Evolutionary conservation across 2,329 filamentous ascomycete genomes (phyloP), one percentile per base, ranked within the genome.

Genomic region (Seiridium unicorne): DNA sequence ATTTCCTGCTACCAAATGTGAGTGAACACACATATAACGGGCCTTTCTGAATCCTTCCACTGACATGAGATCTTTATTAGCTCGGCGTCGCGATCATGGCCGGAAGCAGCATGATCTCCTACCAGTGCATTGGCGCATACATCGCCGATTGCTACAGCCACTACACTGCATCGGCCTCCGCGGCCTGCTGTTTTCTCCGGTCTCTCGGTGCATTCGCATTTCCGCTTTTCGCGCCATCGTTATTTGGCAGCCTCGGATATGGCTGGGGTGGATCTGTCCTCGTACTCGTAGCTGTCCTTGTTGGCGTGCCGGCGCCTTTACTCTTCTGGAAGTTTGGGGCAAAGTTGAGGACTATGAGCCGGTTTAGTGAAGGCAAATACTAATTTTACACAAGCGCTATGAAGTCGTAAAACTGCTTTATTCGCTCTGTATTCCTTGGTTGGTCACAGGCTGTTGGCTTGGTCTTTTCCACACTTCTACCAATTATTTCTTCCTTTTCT

Each of bases 51-150:
- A 47, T 6, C 6, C 44, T 47, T 26, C 7, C 26, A 3, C 31
- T 10, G 35, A 18, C 2, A 5, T 35, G 38, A 6, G 32, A 13
- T 54, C 32, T 13, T 5, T n/a, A 13, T 10, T 36, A 56, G 54
- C 54, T 56, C n/a, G 54, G 54, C 32, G 54, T 56, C 11, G 54
- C 54, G 11, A 56, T 56, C 4, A 56, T 56, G 54, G 44, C 54
- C 10, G 44, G 54, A 9, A 56, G 54, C 34, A 56, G 54, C 32
- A 56, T 56, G 54, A 47, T 56, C 3, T 56, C 54, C 3, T 56
- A 56, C 32, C 54, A 56, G n/a, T 56, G 55, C 55, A 58, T 58
- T 13, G 34, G 46, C 7, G 46, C 55, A 7, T 58, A 49, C 35
- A 58, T 58, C 31, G 55, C 46, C 26, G 55, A 58, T 46, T 49